Conservation (phyloP, 169 alveolate genomes). For the Cryptosporidium parvum region DNA sequence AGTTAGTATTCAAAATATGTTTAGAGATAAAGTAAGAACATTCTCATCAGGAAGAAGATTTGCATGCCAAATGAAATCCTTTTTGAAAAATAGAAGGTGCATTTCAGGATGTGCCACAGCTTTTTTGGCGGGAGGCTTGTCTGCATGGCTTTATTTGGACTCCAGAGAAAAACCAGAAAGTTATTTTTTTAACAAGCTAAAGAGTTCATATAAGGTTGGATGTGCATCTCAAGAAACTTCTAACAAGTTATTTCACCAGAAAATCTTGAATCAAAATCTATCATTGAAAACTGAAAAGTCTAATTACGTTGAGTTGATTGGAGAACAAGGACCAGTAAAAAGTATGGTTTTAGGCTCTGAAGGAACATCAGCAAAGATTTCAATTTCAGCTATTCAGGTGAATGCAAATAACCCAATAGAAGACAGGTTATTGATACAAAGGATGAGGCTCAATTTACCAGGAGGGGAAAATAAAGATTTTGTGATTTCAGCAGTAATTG, state of each 20-base stretch:
- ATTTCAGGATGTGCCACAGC: conserved; percentile 6
- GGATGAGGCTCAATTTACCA: conserved; percentile 26
- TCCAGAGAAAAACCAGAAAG: conserved; percentile 4
- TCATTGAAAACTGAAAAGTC: not conserved
- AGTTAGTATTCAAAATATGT: not conserved
- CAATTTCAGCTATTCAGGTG: conserved; percentile 43
- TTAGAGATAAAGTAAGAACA: not conserved
- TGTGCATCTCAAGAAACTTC: not conserved
- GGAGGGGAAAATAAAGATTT: conserved; percentile 25
- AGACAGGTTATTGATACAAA: conserved; percentile 58
- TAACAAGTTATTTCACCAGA: not conserved
- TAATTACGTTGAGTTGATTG: conserved; percentile 18
- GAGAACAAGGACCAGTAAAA: conserved; percentile 63
- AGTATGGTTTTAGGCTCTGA: not conserved
- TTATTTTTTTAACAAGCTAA: not conserved
- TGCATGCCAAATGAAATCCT: not conserved
- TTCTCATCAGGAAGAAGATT: conserved; percentile 7
- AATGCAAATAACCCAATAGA: conserved; percentile 74
- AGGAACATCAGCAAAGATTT: conserved; percentile 4
- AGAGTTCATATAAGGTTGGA: not conserved
- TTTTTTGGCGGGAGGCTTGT: conserved; percentile 16
- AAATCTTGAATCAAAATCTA: not conserved
- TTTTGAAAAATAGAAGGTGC: not conserved
- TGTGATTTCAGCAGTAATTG: conserved; percentile 71
- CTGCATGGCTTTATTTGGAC: conserved; percentile 17